phyloP scores from a whole-genome alignment of 169 alveolate species.

The Toxoplasma gondii region DNA sequence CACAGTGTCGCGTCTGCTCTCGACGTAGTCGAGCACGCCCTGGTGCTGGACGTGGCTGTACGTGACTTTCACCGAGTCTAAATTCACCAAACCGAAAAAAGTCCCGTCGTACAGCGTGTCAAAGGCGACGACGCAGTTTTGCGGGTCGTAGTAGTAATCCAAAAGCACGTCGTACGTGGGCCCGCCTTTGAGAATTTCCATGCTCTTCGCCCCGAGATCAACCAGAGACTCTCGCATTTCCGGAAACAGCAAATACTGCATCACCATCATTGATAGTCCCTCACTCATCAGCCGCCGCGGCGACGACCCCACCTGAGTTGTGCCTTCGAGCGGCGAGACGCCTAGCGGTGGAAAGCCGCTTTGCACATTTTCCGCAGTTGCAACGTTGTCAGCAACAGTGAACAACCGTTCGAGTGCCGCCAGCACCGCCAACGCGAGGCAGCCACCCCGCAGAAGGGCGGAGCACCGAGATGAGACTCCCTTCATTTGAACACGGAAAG shows the following conservation, averaged over 20 bases:
- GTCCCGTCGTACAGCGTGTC: constrained; percentile 15
- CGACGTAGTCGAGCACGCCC: neutral
- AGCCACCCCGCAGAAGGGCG: neutral
- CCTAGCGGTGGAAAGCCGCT: too few relatives aligned
- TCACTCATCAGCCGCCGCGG: constrained; percentile 10
- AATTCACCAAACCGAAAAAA: neutral
- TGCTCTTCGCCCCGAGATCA: neutral
- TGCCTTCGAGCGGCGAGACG: too few relatives aligned
- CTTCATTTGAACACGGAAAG: neutral
- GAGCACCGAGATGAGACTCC: neutral
- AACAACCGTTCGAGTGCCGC: too few relatives aligned
- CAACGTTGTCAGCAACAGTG: too few relatives aligned
- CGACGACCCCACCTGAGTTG: neutral
- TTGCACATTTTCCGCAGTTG: too few relatives aligned
- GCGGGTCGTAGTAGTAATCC: neutral
- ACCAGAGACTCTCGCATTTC: neutral
- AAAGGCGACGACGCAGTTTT: neutral
- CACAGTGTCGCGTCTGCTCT: neutral
- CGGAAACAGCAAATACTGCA: neutral
- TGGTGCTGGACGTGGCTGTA: constrained; percentile 2
- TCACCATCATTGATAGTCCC: neutral
- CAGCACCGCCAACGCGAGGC: neutral
- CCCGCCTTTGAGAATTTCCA: neutral
- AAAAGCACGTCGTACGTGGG: neutral
- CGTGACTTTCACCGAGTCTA: neutral